Conservation (phyloP, 208 protist species). For the Plasmodiophora brassicae region DNA sequence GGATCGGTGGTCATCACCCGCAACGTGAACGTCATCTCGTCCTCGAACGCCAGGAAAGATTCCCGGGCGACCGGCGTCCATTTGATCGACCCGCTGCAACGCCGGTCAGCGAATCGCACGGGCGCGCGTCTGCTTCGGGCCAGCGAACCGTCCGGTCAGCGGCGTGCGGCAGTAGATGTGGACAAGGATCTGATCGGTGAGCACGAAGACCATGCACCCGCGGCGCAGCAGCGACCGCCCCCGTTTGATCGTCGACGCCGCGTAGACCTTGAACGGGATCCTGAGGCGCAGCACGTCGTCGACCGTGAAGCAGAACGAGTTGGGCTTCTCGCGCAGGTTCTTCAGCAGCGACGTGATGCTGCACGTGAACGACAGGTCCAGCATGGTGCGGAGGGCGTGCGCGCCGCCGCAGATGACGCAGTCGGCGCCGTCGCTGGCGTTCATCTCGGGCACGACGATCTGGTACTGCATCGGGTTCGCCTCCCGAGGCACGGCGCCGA, state of each 20-base stretch:
- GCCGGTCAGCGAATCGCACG: no score
- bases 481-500: not conserved
- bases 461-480: not conserved
- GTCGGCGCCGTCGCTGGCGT: not conserved
- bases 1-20: no score
- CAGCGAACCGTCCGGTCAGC: not conserved
- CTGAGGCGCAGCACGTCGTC: not conserved
- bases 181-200: not conserved
- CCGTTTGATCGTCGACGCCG: not conserved
- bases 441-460: not conserved
- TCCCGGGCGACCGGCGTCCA: not conserved
- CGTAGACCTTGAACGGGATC: not conserved
- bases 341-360: not conserved
- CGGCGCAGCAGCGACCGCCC: not conserved
- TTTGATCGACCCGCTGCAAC: not conserved
- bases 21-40: not conserved
- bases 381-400: not conserved
- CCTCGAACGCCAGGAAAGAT: not conserved
- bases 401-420: not conserved
- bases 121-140: no score
- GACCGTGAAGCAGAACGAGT: not conserved
- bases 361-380: not conserved
- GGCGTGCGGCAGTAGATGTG: not conserved
- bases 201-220: not conserved
- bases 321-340: not conserved